Evolutionary conservation across 2,329 filamentous ascomycete genomes (phyloP).

Genomic region (Periglandula ipomoeae): DNA sequence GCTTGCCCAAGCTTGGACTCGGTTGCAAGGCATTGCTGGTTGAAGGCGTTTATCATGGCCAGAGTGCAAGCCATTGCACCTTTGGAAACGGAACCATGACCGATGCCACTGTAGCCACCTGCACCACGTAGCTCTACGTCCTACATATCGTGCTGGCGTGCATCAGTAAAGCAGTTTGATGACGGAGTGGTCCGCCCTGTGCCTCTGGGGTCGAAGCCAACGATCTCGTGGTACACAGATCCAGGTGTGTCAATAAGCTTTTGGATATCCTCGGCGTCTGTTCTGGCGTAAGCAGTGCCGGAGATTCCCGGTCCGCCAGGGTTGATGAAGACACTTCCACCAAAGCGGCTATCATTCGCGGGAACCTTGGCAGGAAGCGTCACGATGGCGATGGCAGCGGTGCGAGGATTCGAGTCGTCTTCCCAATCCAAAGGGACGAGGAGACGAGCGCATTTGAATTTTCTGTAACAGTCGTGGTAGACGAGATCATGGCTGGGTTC

Average conservation of each 20-base stretch:
- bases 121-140: slow-evolving; percentile 21
- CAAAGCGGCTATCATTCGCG: slow-evolving; percentile 25
- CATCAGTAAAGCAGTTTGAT: slow-evolving; percentile 26
- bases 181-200: slow-evolving; percentile 26
- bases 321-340: slow-evolving; percentile 32
- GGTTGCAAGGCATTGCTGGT: slow-evolving; percentile 16
- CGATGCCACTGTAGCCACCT: slow-evolving; percentile 12
- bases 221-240: slow-evolving; percentile 27
- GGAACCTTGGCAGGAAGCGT: slow-evolving; percentile 28
- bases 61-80: slow-evolving; percentile 12
- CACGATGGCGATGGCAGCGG: slow-evolving; percentile 28
- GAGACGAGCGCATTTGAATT: slow-evolving; percentile 30
- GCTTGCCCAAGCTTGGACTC: slow-evolving; percentile 11
- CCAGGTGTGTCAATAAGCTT: slow-evolving; percentile 15
- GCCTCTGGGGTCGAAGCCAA: slow-evolving; percentile 35
- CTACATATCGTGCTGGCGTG: slow-evolving; percentile 18
- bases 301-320: slow-evolving; percentile 35
- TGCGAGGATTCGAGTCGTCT: slow-evolving; percentile 14
- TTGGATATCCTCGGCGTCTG: not conserved
- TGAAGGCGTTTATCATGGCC: slow-evolving; percentile 16
- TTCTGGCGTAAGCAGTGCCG: slow-evolving; percentile 20
- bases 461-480: slow-evolving; percentile 29
- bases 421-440: slow-evolving; percentile 33
- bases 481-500: slow-evolving; percentile 23
- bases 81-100: not conserved